Percentiles rank a stretch among this genome's conserved stretches.
These are phyloP conservation scores for Podila horticola DNA, from an alignment of 192 early-diverging fungal species.

Conservation along the genomic window DNA sequence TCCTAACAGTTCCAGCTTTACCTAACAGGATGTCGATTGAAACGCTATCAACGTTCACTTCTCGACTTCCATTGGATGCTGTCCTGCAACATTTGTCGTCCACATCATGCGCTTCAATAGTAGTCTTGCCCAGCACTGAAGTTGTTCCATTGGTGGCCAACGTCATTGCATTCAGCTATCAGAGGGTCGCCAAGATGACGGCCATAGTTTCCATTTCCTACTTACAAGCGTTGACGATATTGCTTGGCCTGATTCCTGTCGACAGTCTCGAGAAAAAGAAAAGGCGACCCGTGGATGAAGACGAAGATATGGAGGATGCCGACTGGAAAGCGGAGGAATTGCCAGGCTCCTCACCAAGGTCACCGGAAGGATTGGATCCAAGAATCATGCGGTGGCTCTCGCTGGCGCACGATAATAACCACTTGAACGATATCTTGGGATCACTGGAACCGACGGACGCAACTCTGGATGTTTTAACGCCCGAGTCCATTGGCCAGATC, in stretches of 20 bases:
- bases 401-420: constrained; percentile 45
- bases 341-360: constrained; percentile 10
- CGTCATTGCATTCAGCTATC: constrained; percentile 20
- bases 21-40: constrained; percentile 57
- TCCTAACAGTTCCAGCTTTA: constrained; percentile 63
- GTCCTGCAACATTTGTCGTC: constrained; percentile 43
- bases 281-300: constrained; percentile 37
- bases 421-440: constrained; percentile 50
- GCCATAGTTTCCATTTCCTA: constrained; percentile 30
- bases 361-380: constrained; percentile 25
- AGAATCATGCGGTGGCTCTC: constrained; percentile 55
- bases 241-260: constrained; percentile 35
- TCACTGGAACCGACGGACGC: constrained; percentile 13
- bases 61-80: constrained; percentile 51
- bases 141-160: constrained; percentile 27
- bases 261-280: constrained; percentile 27
- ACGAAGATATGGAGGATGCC: constrained; percentile 52
- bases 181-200: constrained; percentile 32
- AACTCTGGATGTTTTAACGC: constrained; percentile 8
- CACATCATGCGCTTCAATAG: constrained; percentile 57
- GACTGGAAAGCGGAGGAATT: constrained; percentile 16
- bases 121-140: constrained; percentile 40
- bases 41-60: constrained; percentile 42
- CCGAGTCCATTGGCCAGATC: constrained; percentile 38
- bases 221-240: constrained; percentile 46